Base-by-base conservation (phyloP, 73 alveolate species). In the Paramecium pentaurelia region DNA sequence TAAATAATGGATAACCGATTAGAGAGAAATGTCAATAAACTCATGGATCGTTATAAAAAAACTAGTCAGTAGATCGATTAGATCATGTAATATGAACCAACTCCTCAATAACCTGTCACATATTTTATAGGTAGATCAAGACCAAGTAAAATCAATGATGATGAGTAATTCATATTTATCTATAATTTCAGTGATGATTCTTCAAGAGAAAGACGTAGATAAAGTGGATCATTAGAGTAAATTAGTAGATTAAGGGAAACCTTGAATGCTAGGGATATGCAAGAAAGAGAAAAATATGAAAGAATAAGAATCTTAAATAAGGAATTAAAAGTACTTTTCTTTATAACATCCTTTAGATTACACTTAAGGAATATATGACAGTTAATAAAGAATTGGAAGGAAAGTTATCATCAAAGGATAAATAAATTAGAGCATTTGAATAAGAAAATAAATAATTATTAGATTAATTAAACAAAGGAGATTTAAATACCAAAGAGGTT, bases 211-310 rank as follows among this genome's bases (percentile, higher is more conserved):
- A 80, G 58, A 47, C 44, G 75, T 12, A 80, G 91, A 45, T 47
- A 80, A 80, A 80, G 91, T 80, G 91, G 91, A 1, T 80, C 91
- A n/a, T 32, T 80, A 2, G 91, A 80, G 49, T 44, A 80, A 47
- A 80, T 80, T 18, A 80, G 91, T 45, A 40, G 91, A 80, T 28
- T 80, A 0, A 80, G 58, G 73, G 91, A 80, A 18, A 80, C 91
- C 10, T 27, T 80, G 18, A 80, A 49, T 80, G 91, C 91, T 20
- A 80, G 49, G 18, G 91, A 80, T n/a, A 4, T 80, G 49, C 3
- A 45, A 27, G 77, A 45, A 20, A 80, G 91, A 80, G 91, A 80
- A 47, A 80, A 80, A 80, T 80, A 80, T 80, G 91, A 80, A 27
- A 42, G 91, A 45, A 32, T 80, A 22, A 80, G 91, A 80, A 47